Conservation (phyloP, 1,139 yeast species). For the Citeromyces siamensis region DNA sequence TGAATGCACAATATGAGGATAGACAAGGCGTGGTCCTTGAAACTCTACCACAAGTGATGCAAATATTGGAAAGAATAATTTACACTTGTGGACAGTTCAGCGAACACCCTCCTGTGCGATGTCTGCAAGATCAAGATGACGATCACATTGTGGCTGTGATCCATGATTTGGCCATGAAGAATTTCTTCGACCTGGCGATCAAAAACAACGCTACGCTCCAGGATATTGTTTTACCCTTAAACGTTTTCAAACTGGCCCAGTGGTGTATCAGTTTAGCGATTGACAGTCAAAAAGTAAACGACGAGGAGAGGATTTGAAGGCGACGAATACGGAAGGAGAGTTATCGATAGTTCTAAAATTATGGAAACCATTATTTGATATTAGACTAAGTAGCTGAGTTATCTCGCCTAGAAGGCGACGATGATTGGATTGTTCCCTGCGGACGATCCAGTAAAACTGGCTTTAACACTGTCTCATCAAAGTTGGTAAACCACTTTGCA, state of each 20-base stretch:
- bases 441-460: slow-evolving; percentile 75
- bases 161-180: slow-evolving; percentile 50
- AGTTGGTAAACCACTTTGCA: slow-evolving; percentile 84
- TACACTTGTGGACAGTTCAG: slow-evolving; percentile 36
- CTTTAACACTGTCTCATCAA: slow-evolving; percentile 91
- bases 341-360: no score
- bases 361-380: no score
- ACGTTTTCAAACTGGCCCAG: slow-evolving; percentile 55
- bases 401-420: not conserved
- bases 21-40: slow-evolving; percentile 38
- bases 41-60: slow-evolving; percentile 44
- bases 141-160: slow-evolving; percentile 36
- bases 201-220: slow-evolving; percentile 49
- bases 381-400: no score
- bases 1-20: slow-evolving; percentile 56
- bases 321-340: no score
- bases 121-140: slow-evolving; percentile 13
- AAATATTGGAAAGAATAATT: slow-evolving; percentile 47
- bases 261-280: slow-evolving; percentile 62
- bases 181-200: slow-evolving; percentile 51
- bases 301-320: slow-evolving; percentile 6
- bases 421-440: not conserved
- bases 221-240: slow-evolving; percentile 48
- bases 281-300: slow-evolving; percentile 27
- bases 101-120: slow-evolving; percentile 17